These are phyloP conservation scores for Quercus alba DNA, from an alignment of 306 rosid species.

Conservation along the genomic window DNA sequence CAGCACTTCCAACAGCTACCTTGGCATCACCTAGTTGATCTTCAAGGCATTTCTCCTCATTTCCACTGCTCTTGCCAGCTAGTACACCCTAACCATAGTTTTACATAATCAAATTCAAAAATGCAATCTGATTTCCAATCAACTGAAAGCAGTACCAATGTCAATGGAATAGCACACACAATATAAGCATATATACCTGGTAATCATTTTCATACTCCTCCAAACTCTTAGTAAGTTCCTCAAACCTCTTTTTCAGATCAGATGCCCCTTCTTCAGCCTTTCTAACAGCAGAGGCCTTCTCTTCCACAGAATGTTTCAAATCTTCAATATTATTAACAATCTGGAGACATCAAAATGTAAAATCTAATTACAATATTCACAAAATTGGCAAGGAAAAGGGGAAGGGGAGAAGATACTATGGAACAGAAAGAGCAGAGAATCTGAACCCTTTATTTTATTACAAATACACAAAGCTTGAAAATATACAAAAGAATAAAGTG, in stretches of 20 bases:
- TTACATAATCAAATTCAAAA: constrained; percentile 11
- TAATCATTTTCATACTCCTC: constrained; percentile 78
- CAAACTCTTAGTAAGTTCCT: constrained; percentile 63
- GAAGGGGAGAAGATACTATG: background rate
- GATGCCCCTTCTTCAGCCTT: constrained; percentile 89
- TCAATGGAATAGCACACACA: background rate
- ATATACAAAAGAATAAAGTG: background rate
- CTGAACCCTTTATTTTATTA: background rate
- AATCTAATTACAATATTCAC: constrained; percentile 18
- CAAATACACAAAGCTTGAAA: background rate
- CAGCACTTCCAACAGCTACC: constrained; percentile 84
- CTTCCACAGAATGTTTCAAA: constrained; percentile 67
- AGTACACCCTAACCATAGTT: constrained; percentile 61
- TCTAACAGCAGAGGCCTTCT: constrained; percentile 63
- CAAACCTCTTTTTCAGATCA: constrained; percentile 70
- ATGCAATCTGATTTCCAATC: background rate
- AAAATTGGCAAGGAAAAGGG: background rate
- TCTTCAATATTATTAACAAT: constrained; percentile 73
- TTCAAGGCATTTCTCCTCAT: constrained; percentile 91
- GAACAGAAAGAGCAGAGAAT: constrained; percentile 11
- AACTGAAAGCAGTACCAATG: constrained; percentile 11
- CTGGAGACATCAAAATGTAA: constrained; percentile 40
- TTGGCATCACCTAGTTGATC: constrained; percentile 92
- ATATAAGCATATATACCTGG: constrained; percentile 52
- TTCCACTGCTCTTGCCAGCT: constrained; percentile 88